Conservation (phyloP, 2,329 filamentous ascomycete genomes). For the Talaromyces funiculosus region DNA sequence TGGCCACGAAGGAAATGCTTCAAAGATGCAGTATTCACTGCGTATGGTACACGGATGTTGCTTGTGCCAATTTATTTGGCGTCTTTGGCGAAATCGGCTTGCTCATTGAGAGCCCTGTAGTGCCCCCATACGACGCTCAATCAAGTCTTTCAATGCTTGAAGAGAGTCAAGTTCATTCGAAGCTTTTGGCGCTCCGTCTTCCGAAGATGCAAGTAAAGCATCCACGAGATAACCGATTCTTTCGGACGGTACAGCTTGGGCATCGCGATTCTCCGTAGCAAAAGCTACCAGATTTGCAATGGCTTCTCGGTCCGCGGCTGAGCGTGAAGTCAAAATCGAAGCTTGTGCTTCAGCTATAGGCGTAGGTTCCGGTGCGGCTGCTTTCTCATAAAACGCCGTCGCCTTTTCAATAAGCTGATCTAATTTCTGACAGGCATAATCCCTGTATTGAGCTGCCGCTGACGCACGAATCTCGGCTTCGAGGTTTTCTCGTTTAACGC, state of each 20-base stretch:
- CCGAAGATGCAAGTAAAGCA: slow-evolving; percentile 25
- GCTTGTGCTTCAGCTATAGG: slow-evolving; percentile 18
- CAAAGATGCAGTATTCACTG: neutral
- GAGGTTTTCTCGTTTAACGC: slow-evolving; percentile 44
- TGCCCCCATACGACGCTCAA: slow-evolving; percentile 26
- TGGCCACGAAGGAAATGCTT: neutral
- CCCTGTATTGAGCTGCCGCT: slow-evolving; percentile 19
- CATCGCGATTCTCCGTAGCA: slow-evolving; percentile 18
- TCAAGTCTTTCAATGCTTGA: slow-evolving; percentile 25
- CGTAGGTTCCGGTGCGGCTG: slow-evolving; percentile 11
- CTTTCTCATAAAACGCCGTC: slow-evolving; percentile 21
- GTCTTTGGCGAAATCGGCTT: neutral
- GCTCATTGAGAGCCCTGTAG: slow-evolving; percentile 13
- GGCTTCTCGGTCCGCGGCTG: slow-evolving; percentile 27
- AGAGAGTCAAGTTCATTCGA: slow-evolving; percentile 28
- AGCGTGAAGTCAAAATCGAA: slow-evolving; percentile 23
- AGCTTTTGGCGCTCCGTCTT: slow-evolving; percentile 22
- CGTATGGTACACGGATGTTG: neutral
- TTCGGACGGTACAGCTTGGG: slow-evolving; percentile 15
- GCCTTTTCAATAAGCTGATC: slow-evolving; percentile 24
- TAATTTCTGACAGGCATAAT: slow-evolving; percentile 22
- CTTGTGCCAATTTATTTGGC: neutral
- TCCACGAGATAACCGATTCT: slow-evolving; percentile 27
- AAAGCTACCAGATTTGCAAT: slow-evolving; percentile 29
- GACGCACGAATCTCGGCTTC: slow-evolving; percentile 19